These are phyloP conservation scores for Pezicula carpinea DNA, from an alignment of 2,329 filamentous ascomycete species.

Conservation along the genomic window DNA sequence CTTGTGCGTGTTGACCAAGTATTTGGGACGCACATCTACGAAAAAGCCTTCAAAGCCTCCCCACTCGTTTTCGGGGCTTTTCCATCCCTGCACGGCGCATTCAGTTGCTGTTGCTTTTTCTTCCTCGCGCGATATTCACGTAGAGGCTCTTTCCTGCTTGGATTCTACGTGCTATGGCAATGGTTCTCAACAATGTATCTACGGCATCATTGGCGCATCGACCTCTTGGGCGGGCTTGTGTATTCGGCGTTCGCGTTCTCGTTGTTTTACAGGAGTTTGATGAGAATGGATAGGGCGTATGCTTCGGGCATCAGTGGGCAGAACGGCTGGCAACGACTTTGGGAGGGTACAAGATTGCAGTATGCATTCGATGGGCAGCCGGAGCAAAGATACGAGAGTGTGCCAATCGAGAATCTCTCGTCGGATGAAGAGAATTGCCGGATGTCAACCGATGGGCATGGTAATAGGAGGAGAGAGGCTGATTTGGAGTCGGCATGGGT, in stretches of 20 bases:
- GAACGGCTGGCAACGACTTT: slow-evolving; percentile 25
- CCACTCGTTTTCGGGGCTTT: slow-evolving; percentile 92
- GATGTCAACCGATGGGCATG: slow-evolving; percentile 7
- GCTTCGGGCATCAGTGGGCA: slow-evolving; percentile 19
- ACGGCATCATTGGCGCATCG: slow-evolving; percentile 90
- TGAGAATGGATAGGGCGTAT: slow-evolving; percentile 24
- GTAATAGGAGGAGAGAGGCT: slow-evolving; percentile 3
- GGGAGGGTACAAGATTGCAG: slow-evolving; percentile 19
- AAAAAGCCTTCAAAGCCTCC: slow-evolving; percentile 81
- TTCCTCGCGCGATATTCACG: slow-evolving; percentile 43
- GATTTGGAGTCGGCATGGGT: slow-evolving; percentile 19
- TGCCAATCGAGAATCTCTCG: slow-evolving; percentile 7
- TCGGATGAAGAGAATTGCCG: slow-evolving; percentile 5
- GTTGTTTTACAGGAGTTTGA: slow-evolving; percentile 23
- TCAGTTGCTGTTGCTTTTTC: slow-evolving; percentile 89
- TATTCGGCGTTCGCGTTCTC: slow-evolving; percentile 72
- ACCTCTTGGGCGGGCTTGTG: slow-evolving; percentile 79
- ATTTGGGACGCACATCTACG: slow-evolving; percentile 85
- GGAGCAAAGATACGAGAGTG: slow-evolving; percentile 14
- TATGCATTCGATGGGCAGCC: slow-evolving; percentile 19
- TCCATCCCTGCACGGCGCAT: slow-evolving; percentile 87
- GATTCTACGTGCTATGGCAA: slow-evolving; percentile 75
- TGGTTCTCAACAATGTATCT: slow-evolving; percentile 99
- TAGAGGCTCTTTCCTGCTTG: slow-evolving; percentile 66
- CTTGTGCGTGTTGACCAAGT: slow-evolving; percentile 83